Evolutionary conservation across 2,329 filamentous ascomycete species (phyloP), one percentile per base, ranked within the genome.

Genomic region (Clarireedia hainanense): DNA sequence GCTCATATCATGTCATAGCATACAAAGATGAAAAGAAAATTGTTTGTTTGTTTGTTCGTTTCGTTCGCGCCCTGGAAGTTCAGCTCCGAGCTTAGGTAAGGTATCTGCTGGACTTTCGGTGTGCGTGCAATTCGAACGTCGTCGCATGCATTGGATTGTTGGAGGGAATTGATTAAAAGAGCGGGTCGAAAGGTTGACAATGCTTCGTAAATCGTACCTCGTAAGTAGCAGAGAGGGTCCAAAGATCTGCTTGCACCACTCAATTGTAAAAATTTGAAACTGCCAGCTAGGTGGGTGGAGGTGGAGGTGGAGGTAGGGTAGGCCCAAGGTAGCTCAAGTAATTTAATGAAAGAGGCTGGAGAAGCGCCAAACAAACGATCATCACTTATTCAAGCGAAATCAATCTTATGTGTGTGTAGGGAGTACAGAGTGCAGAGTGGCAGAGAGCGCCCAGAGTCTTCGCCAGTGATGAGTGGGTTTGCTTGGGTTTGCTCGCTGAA

Each of bases 321-420:
- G 23, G 23, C 5, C 37, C 26, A 34, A 42, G 26, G 17, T 20
- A 34, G 30, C 34, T 45, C n/a, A 30, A 40, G 14, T 46, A 54
- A 15, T 53, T 53, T 54, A 54, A 54, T 49, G 27, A 37, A 54
- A 49, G 52, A 54, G 52, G 52, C 52, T 54, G 52, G 52, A 54
- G 43, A 49, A 52, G 52, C 23, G 43, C 23, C 45, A 40, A 49
- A 54, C 30, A 9, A 9, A 34, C 30, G 30, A 34, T 12, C 30
- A 12, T 12, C 2, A 20, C 20, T 20, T 20, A 34, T 34, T 34
- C 10, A 51, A 51, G 49, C 49, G 49, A 42, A 42, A 51, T 37
- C 49, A 20, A 20, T 20, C 20, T 20, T 20, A 20, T 20, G 20
- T 20, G 20, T 2, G 20, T 20, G 20, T 20, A 20, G 20, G 20